Percentiles rank a stretch among this genome's conserved stretches.
These are phyloP conservation scores for Bjerkandera adusta DNA, from an alignment of 1,284 basidiomycete genomes.

Conservation along the genomic window DNA sequence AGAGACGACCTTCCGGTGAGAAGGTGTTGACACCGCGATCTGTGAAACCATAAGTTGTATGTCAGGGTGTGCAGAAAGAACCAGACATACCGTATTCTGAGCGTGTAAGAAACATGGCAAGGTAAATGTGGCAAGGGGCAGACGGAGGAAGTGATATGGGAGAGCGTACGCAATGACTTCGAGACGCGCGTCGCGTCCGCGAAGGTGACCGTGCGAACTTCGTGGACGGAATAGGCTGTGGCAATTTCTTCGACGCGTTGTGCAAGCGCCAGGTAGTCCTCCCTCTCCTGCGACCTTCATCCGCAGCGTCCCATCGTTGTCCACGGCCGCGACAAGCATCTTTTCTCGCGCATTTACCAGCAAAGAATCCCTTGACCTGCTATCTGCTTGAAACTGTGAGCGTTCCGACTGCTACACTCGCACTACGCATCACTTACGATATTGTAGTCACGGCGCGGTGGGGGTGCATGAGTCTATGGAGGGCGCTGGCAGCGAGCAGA, in stretches of 20 bases:
- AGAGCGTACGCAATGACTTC: slow-evolving; percentile 13
- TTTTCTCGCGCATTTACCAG: no score
- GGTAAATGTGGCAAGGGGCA: slow-evolving; percentile 1
- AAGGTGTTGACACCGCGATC: slow-evolving; percentile 99
- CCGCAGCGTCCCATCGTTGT: no score
- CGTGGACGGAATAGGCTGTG: no score
- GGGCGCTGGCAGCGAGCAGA: neutral
- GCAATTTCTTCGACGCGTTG: no score
- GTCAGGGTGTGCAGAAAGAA: neutral
- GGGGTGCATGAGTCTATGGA: slow-evolving; percentile 6
- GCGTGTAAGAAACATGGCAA: slow-evolving; percentile 84
- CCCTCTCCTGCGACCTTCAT: no score
- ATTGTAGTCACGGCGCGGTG: no score
- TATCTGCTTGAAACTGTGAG: no score
- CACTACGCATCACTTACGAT: no score
- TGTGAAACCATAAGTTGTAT: slow-evolving; percentile 29
- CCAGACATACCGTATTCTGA: slow-evolving; percentile 78
- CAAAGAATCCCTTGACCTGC: no score
- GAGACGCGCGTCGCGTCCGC: slow-evolving; percentile 15
- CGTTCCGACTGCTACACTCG: no score
- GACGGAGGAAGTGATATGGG: neutral
- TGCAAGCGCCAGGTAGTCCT: no score
- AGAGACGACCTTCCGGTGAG: slow-evolving; percentile 94
- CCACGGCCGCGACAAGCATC: no score
- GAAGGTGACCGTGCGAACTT: slow-evolving; percentile 10